These are phyloP conservation scores for Aspergillus glaucus DNA, from an alignment of 2,329 filamentous ascomycete genomes.

Conservation along the genomic window DNA sequence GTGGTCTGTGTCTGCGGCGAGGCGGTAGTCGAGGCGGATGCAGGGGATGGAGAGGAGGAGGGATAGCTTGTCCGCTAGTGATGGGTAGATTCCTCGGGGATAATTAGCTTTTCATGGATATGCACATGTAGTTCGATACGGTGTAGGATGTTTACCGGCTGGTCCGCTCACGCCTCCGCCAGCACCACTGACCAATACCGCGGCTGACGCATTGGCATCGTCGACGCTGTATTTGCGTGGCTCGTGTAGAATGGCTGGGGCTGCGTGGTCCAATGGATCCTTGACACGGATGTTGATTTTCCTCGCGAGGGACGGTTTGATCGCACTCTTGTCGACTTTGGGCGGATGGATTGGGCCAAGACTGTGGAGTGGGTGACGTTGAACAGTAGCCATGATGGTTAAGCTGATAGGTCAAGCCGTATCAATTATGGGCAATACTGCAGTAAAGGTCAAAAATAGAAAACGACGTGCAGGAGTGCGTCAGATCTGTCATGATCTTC, in stretches of 20 bases:
- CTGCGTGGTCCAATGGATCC: conserved; percentile 17
- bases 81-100: conserved; percentile 30
- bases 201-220: conserved; percentile 13
- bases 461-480: no score
- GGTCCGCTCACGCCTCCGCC: conserved; percentile 38
- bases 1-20: conserved; percentile 27
- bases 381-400: conserved; percentile 1
- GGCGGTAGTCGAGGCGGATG: conserved; percentile 39
- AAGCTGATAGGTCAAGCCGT: neutral
- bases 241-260: conserved; percentile 26
- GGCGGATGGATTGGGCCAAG: conserved; percentile 12
- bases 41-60: conserved; percentile 32
- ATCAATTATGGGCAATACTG: no score
- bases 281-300: conserved; percentile 12
- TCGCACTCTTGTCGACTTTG: conserved; percentile 6
- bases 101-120: neutral
- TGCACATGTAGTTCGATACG: neutral
- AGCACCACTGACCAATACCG: conserved; percentile 27
- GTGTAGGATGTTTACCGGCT: conserved; percentile 19
- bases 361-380: neutral
- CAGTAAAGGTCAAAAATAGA: no score
- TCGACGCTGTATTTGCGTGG: conserved; percentile 19
- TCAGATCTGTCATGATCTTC: no score
- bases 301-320: conserved; percentile 11
- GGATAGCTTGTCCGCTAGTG: conserved; percentile 37